Percentiles rank a stretch among this genome's conserved stretches.
Evolutionary conservation across 2,329 filamentous ascomycete species (phyloP).

Genomic region (Colletotrichum sp.): DNA sequence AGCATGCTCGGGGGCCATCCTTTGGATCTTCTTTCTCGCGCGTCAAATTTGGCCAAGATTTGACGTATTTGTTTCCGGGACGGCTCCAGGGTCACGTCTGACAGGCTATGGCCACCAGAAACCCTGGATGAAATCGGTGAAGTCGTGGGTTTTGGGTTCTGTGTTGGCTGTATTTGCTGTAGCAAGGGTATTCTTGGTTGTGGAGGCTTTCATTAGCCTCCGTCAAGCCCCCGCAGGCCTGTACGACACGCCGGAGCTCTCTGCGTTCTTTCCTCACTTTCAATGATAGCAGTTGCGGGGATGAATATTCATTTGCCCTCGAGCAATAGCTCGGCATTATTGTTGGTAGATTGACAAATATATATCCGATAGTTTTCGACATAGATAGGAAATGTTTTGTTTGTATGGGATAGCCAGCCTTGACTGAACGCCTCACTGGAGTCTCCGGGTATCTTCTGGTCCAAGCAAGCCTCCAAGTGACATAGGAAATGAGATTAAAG

Average conservation of each 20-base stretch:
- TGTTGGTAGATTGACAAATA: background rate
- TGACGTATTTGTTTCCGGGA: conserved; percentile 21
- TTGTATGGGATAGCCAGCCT: background rate
- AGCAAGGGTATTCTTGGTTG: conserved; percentile 25
- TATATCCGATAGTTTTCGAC: background rate
- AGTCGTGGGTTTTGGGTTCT: background rate
- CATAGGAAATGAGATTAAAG: background rate
- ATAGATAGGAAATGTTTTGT: background rate
- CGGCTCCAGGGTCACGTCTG: background rate
- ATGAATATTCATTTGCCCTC: background rate
- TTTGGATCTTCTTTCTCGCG: conserved; percentile 21
- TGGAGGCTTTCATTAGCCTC: conserved; percentile 28
- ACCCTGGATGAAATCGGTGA: background rate
- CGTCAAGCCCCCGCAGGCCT: conserved; percentile 23
- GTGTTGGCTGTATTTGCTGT: conserved; percentile 11
- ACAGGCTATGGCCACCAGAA: background rate
- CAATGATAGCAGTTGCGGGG: background rate
- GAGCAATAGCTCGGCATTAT: background rate
- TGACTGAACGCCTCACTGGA: background rate
- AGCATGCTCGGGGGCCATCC: conserved; percentile 1
- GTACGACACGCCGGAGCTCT: conserved; percentile 27
- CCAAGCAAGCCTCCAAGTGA: background rate
- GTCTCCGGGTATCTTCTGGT: conserved; percentile 12
- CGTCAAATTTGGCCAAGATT: conserved; percentile 8
- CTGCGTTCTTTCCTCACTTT: conserved; percentile 27